Evolutionary conservation across 306 rosid genomes (phyloP).

Genomic region (Medicago ruthenica): DNA sequence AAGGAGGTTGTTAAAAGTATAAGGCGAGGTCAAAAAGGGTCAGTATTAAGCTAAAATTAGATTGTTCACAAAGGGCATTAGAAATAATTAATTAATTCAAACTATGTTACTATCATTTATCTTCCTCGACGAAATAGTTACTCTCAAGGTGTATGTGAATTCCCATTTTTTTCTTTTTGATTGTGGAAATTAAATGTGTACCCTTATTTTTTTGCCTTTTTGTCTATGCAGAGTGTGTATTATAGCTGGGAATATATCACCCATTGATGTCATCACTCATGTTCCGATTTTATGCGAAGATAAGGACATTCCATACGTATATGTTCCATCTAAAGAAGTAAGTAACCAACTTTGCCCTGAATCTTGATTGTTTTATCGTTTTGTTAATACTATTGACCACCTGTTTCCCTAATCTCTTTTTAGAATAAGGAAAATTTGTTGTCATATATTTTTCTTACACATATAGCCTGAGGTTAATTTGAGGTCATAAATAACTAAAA

Average conservation of each 20-base stretch:
- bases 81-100: not conserved
- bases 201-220: not conserved
- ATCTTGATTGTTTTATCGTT: not conserved
- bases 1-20: slow-evolving; percentile 96
- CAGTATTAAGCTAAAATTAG: slow-evolving; percentile 11
- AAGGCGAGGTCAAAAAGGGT: slow-evolving; percentile 93
- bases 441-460: too few species aligned
- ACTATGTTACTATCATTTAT: not conserved
- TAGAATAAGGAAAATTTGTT: too few species aligned
- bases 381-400: not conserved
- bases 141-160: not conserved
- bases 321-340: slow-evolving; percentile 90
- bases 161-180: not conserved
- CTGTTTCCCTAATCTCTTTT: not conserved
- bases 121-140: not conserved
- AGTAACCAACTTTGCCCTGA: slow-evolving; percentile 16
- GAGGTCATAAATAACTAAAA: not conserved
- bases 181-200: not conserved
- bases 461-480: not conserved
- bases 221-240: slow-evolving; percentile 74
- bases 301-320: slow-evolving; percentile 74
- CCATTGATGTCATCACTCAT: slow-evolving; percentile 94
- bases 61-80: not conserved
- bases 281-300: slow-evolving; percentile 93
- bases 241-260: slow-evolving; percentile 92